A percentile compares a stretch with the other conserved stretches of the same genome.
These are phyloP conservation scores for Ustilago crameri DNA, from an alignment of 1,284 basidiomycete genomes.

Conservation along the genomic window DNA sequence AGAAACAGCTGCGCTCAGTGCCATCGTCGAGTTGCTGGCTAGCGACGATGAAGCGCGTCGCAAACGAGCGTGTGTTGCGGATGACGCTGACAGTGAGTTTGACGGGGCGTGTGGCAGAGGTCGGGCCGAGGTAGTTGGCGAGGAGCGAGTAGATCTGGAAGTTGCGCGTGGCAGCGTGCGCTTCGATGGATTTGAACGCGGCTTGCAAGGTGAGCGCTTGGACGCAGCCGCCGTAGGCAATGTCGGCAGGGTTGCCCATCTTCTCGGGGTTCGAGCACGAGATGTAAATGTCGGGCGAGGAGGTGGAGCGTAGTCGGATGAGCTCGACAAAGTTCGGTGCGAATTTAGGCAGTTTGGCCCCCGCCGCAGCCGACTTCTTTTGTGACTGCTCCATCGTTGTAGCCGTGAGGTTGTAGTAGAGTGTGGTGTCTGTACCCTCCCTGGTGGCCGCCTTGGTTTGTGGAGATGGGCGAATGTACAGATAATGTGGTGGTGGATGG, in stretches of 20 bases:
- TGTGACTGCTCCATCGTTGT: background rate
- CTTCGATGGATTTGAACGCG: slow-evolving; percentile 54
- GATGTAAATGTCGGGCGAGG: slow-evolving; percentile 41
- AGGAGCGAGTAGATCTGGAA: slow-evolving; percentile 56
- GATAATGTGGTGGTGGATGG: too few species aligned
- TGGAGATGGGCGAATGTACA: too few species aligned
- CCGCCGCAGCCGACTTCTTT: background rate
- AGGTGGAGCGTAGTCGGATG: slow-evolving; percentile 41
- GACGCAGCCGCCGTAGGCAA: slow-evolving; percentile 62
- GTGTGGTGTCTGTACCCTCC: too few species aligned
- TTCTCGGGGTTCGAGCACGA: slow-evolving; percentile 44
- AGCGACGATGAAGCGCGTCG: slow-evolving; percentile 50
- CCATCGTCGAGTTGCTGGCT: slow-evolving; percentile 44
- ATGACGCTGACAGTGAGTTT: slow-evolving; percentile 42
- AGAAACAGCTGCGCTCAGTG: slow-evolving; percentile 37
- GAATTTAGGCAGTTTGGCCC: slow-evolving; percentile 4
- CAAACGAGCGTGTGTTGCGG: slow-evolving; percentile 57
- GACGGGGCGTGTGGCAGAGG: slow-evolving; percentile 39
- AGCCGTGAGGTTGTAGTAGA: too few species aligned
- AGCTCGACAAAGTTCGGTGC: slow-evolving; percentile 50
- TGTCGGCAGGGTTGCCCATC: slow-evolving; percentile 57
- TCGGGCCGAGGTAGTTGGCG: slow-evolving; percentile 58
- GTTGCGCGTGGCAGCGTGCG: slow-evolving; percentile 10
- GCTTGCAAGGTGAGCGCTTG: slow-evolving; percentile 45
- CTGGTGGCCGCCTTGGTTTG: too few species aligned